Evolutionary conservation across 2,329 filamentous ascomycete genomes (phyloP).

Genomic region (Ophiostoma novo-ulmi): DNA sequence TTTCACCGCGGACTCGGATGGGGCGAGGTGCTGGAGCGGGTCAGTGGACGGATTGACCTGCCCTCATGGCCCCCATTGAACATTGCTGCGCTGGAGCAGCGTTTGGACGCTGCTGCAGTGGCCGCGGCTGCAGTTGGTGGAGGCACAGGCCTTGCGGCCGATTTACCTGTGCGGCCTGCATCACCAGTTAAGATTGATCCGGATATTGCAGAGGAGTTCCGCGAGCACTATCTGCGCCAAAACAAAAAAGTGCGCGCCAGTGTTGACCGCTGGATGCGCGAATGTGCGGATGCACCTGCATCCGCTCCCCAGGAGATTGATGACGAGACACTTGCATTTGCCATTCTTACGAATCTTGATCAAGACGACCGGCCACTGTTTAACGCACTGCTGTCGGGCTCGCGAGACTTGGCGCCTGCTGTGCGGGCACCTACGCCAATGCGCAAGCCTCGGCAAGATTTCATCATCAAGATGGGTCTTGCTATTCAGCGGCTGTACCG

Average conservation of each 20-base stretch:
- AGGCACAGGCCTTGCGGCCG: constrained; percentile 20
- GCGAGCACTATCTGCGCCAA: constrained; percentile 86
- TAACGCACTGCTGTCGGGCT: constrained; percentile 67
- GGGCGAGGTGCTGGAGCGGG: constrained; percentile 91
- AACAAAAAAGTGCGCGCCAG: constrained; percentile 88
- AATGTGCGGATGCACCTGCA: constrained; percentile 66
- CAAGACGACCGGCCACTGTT: constrained; percentile 72
- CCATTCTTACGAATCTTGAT: constrained; percentile 82
- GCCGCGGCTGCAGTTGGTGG: constrained; percentile 25
- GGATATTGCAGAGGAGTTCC: constrained; percentile 88
- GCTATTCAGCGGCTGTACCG: constrained; percentile 84
- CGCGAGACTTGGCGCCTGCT: constrained; percentile 51
- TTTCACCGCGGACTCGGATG: constrained; percentile 70
- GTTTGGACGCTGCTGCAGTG: constrained; percentile 50
- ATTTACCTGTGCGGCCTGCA: constrained; percentile 48
- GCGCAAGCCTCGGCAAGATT: constrained; percentile 62
- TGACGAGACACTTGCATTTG: constrained; percentile 88
- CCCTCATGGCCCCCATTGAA: constrained; percentile 87
- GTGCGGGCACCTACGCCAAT: constrained; percentile 64
- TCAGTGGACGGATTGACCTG: constrained; percentile 80
- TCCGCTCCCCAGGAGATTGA: constrained; percentile 84
- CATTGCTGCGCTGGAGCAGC: constrained; percentile 57
- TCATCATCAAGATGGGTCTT: constrained; percentile 67
- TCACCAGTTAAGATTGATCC: constrained; percentile 76
- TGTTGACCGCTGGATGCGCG: constrained; percentile 84